Conservation (phyloP, 352 stramenopile genomes). For the Phytopythium boreale region DNA sequence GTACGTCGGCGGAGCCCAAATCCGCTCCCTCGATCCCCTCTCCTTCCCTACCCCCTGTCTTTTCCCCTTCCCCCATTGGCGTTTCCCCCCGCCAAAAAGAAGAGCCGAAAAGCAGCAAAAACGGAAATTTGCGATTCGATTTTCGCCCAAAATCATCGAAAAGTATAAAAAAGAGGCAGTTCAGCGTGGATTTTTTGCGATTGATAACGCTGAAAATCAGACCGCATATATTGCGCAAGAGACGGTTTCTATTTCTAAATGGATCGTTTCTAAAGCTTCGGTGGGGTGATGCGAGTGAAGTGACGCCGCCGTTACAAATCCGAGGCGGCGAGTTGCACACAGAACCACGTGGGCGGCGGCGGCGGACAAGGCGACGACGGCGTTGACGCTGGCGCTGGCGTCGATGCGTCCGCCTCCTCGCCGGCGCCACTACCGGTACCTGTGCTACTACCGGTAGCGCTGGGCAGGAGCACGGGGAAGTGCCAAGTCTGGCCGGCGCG, state of each 20-base stretch:
- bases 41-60: not conserved
- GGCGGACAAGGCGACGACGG: not conserved
- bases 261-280: slow-evolving; percentile 3
- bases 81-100: not conserved
- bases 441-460: not conserved
- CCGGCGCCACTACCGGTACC: not conserved
- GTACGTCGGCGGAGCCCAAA: not conserved
- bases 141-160: not conserved
- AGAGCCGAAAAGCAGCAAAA: slow-evolving; percentile 1
- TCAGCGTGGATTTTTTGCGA: slow-evolving; percentile 6
- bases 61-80: not conserved
- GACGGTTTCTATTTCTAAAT: slow-evolving; percentile 1
- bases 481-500: slow-evolving; percentile 60
- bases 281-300: not conserved
- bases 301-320: not conserved
- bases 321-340: not conserved
- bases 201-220: too few relatives aligned
- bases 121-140: too few relatives aligned
- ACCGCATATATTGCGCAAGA: not conserved
- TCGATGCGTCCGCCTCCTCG: not conserved
- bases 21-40: not conserved
- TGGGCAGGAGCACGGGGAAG: slow-evolving; percentile 30
- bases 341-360: slow-evolving; percentile 4
- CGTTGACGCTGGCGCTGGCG: not conserved
- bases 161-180: slow-evolving; percentile 6